phyloP scores from a whole-genome alignment of 768 basidiomycete genomes.

The Auricularia sp. region DNA sequence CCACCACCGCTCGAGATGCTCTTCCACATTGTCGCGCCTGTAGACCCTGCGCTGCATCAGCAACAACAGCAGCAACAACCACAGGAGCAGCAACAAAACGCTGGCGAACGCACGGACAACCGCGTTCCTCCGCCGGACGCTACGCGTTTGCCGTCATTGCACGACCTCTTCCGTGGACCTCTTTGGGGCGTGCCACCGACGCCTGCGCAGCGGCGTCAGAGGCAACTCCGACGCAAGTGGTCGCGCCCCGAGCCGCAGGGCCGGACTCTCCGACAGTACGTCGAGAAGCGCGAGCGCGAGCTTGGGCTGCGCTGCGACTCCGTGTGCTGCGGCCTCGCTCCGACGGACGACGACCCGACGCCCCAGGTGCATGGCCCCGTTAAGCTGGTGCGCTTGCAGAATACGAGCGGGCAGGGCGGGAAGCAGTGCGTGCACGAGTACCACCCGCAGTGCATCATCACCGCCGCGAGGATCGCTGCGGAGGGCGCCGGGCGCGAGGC shows the following conservation, averaged over 20 bases:
- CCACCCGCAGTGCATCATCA: slow-evolving; percentile 65
- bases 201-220: background rate
- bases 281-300: slow-evolving; percentile 66
- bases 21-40: background rate
- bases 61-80: background rate
- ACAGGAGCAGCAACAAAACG: background rate
- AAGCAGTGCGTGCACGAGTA: slow-evolving; percentile 50
- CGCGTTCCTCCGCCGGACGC: background rate
- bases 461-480: slow-evolving; percentile 46
- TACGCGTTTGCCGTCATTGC: background rate
- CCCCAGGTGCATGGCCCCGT: slow-evolving; percentile 16
- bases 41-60: background rate
- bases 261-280: slow-evolving; percentile 57
- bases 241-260: slow-evolving; percentile 54
- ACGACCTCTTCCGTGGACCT: background rate
- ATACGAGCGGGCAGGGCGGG: background rate
- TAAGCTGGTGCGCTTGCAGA: slow-evolving; percentile 13
- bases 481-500: background rate
- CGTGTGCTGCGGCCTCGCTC: slow-evolving; percentile 63
- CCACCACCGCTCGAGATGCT: background rate
- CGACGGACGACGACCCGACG: slow-evolving; percentile 60
- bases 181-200: background rate
- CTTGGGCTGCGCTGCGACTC: slow-evolving; percentile 65
- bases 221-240: slow-evolving; percentile 35
- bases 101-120: slow-evolving; percentile 9